Conservation (phyloP, 129 eudicot species). For the Flaveria robusta region DNA sequence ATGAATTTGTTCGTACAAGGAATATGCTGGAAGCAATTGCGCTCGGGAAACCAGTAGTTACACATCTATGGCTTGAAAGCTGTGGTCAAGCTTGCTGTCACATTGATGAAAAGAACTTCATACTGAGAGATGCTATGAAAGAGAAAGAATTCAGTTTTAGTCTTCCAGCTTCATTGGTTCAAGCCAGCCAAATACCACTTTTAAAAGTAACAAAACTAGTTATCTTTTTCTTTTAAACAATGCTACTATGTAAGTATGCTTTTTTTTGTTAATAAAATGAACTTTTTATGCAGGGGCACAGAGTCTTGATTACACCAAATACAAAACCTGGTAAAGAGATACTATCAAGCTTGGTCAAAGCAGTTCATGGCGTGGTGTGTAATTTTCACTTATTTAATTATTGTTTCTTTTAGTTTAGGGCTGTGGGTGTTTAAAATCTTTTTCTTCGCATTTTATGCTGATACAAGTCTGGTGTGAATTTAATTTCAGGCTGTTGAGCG, state of each 20-base stretch:
- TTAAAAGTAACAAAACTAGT: slow-evolving; percentile 47
- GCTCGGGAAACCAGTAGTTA: slow-evolving; percentile 78
- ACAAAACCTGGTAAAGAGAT: slow-evolving; percentile 92
- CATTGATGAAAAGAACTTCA: slow-evolving; percentile 76
- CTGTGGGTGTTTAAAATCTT: not conserved
- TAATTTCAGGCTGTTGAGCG: slow-evolving; percentile 67
- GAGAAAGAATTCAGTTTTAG: slow-evolving; percentile 81
- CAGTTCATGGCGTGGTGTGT: slow-evolving; percentile 86
- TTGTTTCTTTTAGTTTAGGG: not conserved
- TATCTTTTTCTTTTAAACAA: not conserved
- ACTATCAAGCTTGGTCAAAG: slow-evolving; percentile 80
- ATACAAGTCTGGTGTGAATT: slow-evolving; percentile 8
- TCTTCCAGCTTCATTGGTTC: slow-evolving; percentile 68
- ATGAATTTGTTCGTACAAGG: slow-evolving; percentile 83
- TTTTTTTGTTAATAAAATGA: slow-evolving; percentile 1
- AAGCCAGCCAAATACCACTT: slow-evolving; percentile 70
- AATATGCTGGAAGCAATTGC: slow-evolving; percentile 99
- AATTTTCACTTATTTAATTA: not conserved
- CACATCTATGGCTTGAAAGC: slow-evolving; percentile 83
- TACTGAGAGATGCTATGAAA: slow-evolving; percentile 80
- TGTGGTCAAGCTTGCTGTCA: slow-evolving; percentile 76
- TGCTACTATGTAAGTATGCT: not conserved
- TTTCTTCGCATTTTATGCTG: not conserved
- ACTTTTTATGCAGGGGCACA: slow-evolving; percentile 56
- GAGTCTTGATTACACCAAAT: slow-evolving; percentile 76